phyloP scores from a whole-genome alignment of 2,329 filamentous ascomycete species.

The Trichoderma endophyticum region DNA sequence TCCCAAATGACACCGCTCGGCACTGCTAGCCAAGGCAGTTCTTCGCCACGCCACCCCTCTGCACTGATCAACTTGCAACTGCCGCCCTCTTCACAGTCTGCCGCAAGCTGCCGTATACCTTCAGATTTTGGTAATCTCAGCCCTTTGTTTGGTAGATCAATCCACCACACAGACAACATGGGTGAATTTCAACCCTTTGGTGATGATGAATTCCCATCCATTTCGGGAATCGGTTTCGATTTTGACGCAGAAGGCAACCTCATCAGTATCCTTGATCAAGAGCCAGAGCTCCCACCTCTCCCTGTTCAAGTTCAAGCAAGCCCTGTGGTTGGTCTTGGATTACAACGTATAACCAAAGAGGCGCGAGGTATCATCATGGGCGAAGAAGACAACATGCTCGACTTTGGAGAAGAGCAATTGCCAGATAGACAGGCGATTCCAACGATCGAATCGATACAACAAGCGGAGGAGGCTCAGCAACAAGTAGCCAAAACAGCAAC shows the following conservation, averaged over 20 bases:
- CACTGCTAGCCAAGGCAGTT: slow-evolving; percentile 29
- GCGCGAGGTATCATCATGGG: slow-evolving; percentile 8
- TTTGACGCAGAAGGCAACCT: slow-evolving; percentile 53
- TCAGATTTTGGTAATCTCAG: slow-evolving; percentile 34
- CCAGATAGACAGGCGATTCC: slow-evolving; percentile 38
- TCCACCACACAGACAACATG: slow-evolving; percentile 22
- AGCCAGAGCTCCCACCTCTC: slow-evolving; percentile 44
- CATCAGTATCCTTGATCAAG: slow-evolving; percentile 39
- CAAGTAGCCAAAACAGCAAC: slow-evolving; percentile 23
- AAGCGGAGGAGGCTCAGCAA: background rate
- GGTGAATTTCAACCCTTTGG: slow-evolving; percentile 34
- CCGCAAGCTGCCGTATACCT: slow-evolving; percentile 32
- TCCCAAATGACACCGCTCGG: slow-evolving; percentile 45
- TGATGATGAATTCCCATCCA: slow-evolving; percentile 38
- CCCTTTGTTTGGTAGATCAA: slow-evolving; percentile 29
- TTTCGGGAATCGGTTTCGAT: slow-evolving; percentile 44
- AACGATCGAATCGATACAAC: background rate
- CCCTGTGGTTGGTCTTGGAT: background rate
- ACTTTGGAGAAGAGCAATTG: slow-evolving; percentile 38
- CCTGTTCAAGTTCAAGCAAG: slow-evolving; percentile 21
- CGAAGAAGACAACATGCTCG: slow-evolving; percentile 33
- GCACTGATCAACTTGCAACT: slow-evolving; percentile 33
- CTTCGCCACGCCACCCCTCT: slow-evolving; percentile 30
- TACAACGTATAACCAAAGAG: background rate
- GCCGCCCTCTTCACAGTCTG: slow-evolving; percentile 36